Evolutionary conservation across 306 rosid species (phyloP).

Genomic region (Fragaria nilgerrensis): DNA sequence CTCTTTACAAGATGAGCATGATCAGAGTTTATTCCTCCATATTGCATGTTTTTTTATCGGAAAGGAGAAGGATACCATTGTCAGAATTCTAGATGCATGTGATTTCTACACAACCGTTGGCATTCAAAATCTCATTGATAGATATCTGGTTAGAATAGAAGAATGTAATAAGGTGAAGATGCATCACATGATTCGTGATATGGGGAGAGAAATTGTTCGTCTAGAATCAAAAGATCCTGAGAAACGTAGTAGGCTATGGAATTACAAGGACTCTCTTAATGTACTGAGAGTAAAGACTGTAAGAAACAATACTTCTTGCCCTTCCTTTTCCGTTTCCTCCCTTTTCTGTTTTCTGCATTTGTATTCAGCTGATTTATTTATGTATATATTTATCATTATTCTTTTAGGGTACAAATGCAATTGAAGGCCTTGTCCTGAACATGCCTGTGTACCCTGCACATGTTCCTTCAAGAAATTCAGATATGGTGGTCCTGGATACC

Average conservation of each 20-base stretch:
- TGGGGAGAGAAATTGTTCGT: constrained; percentile 5
- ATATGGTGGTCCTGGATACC: not conserved
- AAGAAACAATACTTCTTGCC: not conserved
- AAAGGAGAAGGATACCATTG: not conserved
- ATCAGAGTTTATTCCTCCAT: not conserved
- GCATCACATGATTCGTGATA: constrained; percentile 1
- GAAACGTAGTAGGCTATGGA: not conserved
- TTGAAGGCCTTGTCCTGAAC: not conserved
- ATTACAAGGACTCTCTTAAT: not conserved
- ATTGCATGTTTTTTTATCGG: not conserved
- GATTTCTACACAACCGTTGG: not conserved
- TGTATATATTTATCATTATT: too few species aligned
- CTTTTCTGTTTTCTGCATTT: too few species aligned
- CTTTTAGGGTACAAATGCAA: not conserved
- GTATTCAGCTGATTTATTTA: too few species aligned
- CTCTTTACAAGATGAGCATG: not conserved
- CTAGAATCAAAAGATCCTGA: not conserved
- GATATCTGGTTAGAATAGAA: not conserved
- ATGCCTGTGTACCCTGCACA: not conserved
- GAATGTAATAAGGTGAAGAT: not conserved
- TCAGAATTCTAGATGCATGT: not conserved
- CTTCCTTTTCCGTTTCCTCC: too few species aligned
- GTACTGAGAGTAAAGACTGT: not conserved
- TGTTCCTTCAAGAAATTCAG: not conserved
- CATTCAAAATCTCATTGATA: constrained; percentile 3